phyloP scores from a whole-genome alignment of 352 stramenopile species.

The Phytophthora ohioensis region DNA sequence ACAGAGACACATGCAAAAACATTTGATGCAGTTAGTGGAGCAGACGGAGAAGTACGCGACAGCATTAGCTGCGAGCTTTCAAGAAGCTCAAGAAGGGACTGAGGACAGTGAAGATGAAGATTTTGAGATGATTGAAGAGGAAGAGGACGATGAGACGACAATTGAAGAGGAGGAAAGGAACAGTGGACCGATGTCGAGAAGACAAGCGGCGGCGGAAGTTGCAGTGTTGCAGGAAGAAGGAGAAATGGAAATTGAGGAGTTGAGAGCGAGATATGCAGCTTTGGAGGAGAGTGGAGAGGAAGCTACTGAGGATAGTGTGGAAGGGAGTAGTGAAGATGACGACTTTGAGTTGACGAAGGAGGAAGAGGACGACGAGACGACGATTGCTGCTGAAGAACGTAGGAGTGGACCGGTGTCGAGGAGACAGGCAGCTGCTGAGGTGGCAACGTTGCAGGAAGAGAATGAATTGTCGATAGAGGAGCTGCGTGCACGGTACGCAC shows the following conservation, averaged over 20 bases:
- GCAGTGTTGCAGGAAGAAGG: constrained; percentile 72
- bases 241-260: constrained; percentile 84
- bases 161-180: constrained; percentile 40
- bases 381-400: constrained; percentile 86
- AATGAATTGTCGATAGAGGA: constrained; percentile 93
- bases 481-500: constrained; percentile 58
- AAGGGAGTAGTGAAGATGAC: constrained; percentile 30
- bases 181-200: constrained; percentile 8
- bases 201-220: constrained; percentile 60
- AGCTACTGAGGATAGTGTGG: constrained; percentile 11
- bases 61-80: constrained; percentile 78
- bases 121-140: constrained; percentile 2
- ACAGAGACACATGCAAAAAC: constrained; percentile 95
- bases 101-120: constrained; percentile 16
- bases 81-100: constrained; percentile 14
- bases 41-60: constrained; percentile 98
- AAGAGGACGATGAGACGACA: constrained; percentile 48
- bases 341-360: constrained; percentile 43
- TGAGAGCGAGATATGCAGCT: constrained; percentile 71
- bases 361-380: constrained; percentile 89
- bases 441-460: constrained; percentile 90
- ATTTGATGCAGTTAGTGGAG: constrained; percentile 94
- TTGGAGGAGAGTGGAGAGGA: constrained; percentile 7
- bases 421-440: constrained; percentile 65
- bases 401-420: constrained; percentile 42